Evolutionary conservation across 2,329 filamentous ascomycete species (phyloP), one percentile per base, ranked within the genome.

Genomic region (Talaromyces sp.): DNA sequence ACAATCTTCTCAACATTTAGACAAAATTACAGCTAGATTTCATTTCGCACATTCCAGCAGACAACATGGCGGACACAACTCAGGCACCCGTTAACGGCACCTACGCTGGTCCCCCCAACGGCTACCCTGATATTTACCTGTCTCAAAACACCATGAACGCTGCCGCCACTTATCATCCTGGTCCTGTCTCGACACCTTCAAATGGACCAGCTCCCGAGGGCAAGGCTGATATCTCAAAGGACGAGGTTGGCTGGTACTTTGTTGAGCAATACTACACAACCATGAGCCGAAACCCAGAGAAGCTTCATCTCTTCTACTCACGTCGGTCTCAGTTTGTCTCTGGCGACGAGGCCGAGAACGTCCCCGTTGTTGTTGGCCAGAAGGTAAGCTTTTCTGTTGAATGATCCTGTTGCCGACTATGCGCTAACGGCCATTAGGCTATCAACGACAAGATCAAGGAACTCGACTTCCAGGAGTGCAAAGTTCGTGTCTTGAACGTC

Each of bases 231-330:
- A 85, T 87, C 68, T 83, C 82, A 72, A 97, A 97, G 83, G 93
- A 97, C 78, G 92, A 98, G 82, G 93, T 99, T 71, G 95, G 93
- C 79, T 99, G 95, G 95, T 98, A 94, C 83, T 99, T 99, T 72
- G 95, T 99, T 66, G 93, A 98, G 86, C 93, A 97, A 81, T 99
- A 97, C 85, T 99, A 99, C 82, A 98, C 92, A 72, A 99, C 93
- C 68, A 83, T 99, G 75, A 97, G 93, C 87, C 93, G 94, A 81
- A 91, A 84, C 70, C 93, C 95, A 24, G 93, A 97, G 76, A 96
- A 95, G 81, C 90, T 99, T 73, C 94, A 88, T 79, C 88, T 98
- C 62, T 99, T 97, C 85, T 98, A 98, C 82, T 90, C 92, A 82
- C 97, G 97, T 82, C 90, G 89, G 70, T 98, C 95, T 64, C 93